These are phyloP conservation scores for Colletotrichum gigasporum DNA, from an alignment of 2,329 filamentous ascomycete genomes.

Conservation along the genomic window DNA sequence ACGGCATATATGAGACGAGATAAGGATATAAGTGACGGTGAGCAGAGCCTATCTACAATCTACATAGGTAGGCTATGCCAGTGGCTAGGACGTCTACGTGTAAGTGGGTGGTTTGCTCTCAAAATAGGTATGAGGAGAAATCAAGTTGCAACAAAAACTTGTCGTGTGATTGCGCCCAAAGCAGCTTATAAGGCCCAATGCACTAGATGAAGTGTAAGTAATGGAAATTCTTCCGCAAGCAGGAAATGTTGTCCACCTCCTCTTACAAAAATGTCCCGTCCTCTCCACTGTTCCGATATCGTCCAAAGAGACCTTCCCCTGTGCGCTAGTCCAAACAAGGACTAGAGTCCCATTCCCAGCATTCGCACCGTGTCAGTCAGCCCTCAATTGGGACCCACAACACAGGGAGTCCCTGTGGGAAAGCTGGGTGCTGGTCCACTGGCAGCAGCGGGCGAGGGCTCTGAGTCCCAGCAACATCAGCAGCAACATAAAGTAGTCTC, in stretches of 20 bases:
- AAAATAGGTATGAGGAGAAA: neutral
- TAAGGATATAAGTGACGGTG: conserved; percentile 25
- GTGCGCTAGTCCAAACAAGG: neutral
- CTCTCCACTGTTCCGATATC: conserved; percentile 29
- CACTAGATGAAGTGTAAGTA: neutral
- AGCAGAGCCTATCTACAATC: too few species aligned
- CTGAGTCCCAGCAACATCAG: neutral
- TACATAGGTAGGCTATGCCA: neutral
- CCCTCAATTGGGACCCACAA: neutral
- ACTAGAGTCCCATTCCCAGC: neutral
- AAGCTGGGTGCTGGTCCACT: neutral
- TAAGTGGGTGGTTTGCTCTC: neutral
- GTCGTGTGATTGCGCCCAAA: neutral
- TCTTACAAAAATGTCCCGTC: conserved; percentile 10
- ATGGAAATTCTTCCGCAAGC: neutral
- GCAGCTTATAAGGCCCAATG: neutral
- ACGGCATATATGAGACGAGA: conserved; percentile 6
- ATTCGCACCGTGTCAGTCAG: conserved; percentile 3
- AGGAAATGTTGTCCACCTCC: conserved; percentile 22
- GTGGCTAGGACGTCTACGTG: neutral
- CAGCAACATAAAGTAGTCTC: neutral
- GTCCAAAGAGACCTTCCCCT: conserved; percentile 20
- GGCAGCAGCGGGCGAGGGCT: neutral
- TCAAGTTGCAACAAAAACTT: neutral
- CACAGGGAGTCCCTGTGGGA: conserved; percentile 22